phyloP scores from a whole-genome alignment of 768 basidiomycete genomes.

The Daedaleopsis sinensis region DNA sequence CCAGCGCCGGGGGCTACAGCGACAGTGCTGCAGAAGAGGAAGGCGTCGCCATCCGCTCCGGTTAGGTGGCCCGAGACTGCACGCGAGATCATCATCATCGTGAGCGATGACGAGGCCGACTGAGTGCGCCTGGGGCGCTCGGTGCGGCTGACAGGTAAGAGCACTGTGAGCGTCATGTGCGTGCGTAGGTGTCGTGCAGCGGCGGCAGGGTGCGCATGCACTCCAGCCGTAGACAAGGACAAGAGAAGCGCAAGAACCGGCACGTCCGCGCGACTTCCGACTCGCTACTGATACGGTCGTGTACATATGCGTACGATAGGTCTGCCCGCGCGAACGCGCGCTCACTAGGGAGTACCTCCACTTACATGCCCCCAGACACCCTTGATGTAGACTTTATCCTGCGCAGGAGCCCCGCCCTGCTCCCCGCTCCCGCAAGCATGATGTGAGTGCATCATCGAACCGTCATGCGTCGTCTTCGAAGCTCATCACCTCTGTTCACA shows the following conservation, averaged over 20 bases:
- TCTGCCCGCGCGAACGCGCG: background rate
- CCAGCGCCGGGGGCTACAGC: slow-evolving; percentile 3
- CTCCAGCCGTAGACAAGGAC: background rate
- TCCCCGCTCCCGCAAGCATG: slow-evolving; percentile 1
- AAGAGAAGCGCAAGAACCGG: background rate
- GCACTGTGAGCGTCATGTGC: background rate
- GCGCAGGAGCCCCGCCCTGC: slow-evolving; percentile 7
- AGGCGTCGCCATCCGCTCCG: background rate
- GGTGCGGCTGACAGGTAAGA: slow-evolving; percentile 8
- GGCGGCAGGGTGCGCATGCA: background rate
- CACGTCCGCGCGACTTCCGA: background rate
- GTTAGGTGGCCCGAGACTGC: slow-evolving; percentile 49
- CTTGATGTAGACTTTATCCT: slow-evolving; percentile 10
- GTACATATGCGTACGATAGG: background rate
- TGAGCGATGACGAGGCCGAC: slow-evolving; percentile 55
- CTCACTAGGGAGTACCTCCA: slow-evolving; percentile 13
- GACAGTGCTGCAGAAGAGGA: slow-evolving; percentile 2
- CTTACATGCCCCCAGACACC: background rate
- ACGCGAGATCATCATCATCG: slow-evolving; percentile 47
- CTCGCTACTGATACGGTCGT: background rate
- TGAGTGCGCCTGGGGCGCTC: slow-evolving; percentile 8
- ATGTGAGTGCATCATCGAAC: background rate
- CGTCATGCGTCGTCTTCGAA: background rate
- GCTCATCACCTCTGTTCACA: background rate
- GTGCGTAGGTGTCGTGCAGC: background rate